Evolutionary conservation across 106 monocot species (phyloP), one percentile per base, ranked within the genome.

Genomic region (Acanthochlamys bracteata): DNA sequence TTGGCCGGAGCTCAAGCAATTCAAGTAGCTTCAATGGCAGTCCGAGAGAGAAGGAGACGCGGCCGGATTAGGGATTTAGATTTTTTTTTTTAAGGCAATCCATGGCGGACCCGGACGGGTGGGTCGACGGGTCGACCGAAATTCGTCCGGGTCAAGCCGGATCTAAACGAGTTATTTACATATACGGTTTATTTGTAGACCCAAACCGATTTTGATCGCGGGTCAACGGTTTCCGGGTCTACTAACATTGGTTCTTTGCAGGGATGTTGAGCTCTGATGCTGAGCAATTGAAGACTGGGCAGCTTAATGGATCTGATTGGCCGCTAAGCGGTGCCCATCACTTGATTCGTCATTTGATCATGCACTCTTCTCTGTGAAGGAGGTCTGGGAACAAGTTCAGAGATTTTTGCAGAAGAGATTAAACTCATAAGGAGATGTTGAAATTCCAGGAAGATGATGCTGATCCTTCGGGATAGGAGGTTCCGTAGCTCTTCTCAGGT

Each of bases 351-450:
- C 72, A 62, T 86, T 74, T 72, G 90, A 91, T 49, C 73, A 60
- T 40, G 67, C 19, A 91, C 80, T 8, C 70, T 91, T 52, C 52
- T 91, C 39, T 86, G 90, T 62, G 90, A 91, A 60, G 73, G 80
- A n/a, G n/a, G n/a, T n/a, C n/a, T n/a, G n/a, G n/a, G n/a, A n/a
- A n/a, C n/a, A 4, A 68, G 80, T 42, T 69, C 78, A 0, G 25
- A 22, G 4, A 20, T 77, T 39, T 90, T 74, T 42, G 19, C 60
- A 13, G 41, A 60, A 0, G 95, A 96, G 80, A 80, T 96, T 58
- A 82, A 96, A 33, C 82, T 79, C 56, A 61, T 96, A 90, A 90
- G 56, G 95, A 90, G 64, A 79, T 87, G 60, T 78, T 96, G 20
- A 45, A 71, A 52, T 65, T 25, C 55, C 79, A 69, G 59, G 86